Base-by-base conservation (phyloP, 805 yeast genomes). In the Wickerhamomyces silvicola region DNA sequence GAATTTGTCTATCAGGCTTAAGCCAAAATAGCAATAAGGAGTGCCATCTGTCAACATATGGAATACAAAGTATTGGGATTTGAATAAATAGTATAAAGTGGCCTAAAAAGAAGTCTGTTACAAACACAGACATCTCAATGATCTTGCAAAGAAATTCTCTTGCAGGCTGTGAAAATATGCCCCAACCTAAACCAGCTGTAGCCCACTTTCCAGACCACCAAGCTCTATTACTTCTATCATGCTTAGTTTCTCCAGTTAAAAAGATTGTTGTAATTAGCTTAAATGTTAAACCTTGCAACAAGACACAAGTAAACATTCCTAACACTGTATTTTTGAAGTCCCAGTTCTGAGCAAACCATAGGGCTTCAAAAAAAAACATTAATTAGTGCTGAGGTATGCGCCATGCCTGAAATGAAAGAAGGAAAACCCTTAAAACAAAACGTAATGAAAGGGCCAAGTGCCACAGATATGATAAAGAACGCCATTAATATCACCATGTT, bases 191-290 rank as follows among this genome's bases (percentile, higher is more conserved):
- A 0, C 74, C 77, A 0, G 79, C 62, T 1, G 64, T 62, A 6
- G 70, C 38, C 84, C 84, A 78, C 41, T 67, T 70, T 0, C 84
- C 83, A 2, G 82, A 71, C 82, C 83, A 77, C 81, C 81, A 76
- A 0, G 85, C 78, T 29, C 63, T 57, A 42, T 77, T 81, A 0
- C 77, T 53, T 33, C 61, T 59, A 38, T 68, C 78, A 37, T 67
- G 72, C 30, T 64, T 64, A 35, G 68, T 61, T 47, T 81, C 88
- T 27, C 76, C 64, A 6, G 77, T 66, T 26, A 80, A 50, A 5
- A 78, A 48, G 0, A 68, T 24, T 0, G 66, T 58, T 3, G 63
- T 66, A 3, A 72, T 35, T 1, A 67, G 24, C 35, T 68, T 69
- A 46, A 78, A 68, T 3, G 78, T 20, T 34, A 72, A 54, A 12